phyloP scores from a whole-genome alignment of 2,329 filamentous ascomycete species.

The Fusarium tuaranense region DNA sequence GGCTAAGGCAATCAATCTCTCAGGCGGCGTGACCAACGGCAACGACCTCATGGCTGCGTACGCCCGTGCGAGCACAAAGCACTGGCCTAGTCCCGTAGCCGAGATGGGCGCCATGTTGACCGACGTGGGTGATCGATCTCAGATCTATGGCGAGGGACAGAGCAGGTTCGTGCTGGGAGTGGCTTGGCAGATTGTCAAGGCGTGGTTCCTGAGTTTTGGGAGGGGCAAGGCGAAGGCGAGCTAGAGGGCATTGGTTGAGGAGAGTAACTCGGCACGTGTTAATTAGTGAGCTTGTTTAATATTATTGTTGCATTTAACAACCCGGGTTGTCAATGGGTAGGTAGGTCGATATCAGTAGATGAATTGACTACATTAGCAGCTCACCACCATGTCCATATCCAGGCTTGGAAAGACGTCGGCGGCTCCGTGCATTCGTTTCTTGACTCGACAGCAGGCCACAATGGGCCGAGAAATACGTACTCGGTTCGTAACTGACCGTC shows the following conservation, averaged over 20 bases:
- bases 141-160: conserved; percentile 56
- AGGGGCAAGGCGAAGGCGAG: conserved; percentile 1
- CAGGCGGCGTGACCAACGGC: conserved; percentile 67
- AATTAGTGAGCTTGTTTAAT: not conserved
- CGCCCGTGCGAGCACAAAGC: conserved; percentile 54
- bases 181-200: conserved; percentile 54
- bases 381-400: not conserved
- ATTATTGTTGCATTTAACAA: not conserved
- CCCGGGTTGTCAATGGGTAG: not conserved
- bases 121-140: conserved; percentile 62
- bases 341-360: not conserved
- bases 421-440: not conserved
- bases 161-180: conserved; percentile 48
- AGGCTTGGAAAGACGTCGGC: not conserved
- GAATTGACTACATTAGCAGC: not conserved
- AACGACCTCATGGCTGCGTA: conserved; percentile 68
- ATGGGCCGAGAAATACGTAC: not conserved
- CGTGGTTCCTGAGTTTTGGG: conserved; percentile 32
- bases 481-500: conserved; percentile 7
- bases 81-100: conserved; percentile 57
- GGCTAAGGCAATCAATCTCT: not conserved
- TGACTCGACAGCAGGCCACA: not conserved
- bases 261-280: not conserved
- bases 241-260: not conserved
- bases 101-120: conserved; percentile 58